These are phyloP conservation scores for Monosporozyma unispora DNA, from an alignment of 805 yeast species.

Conservation along the genomic window DNA sequence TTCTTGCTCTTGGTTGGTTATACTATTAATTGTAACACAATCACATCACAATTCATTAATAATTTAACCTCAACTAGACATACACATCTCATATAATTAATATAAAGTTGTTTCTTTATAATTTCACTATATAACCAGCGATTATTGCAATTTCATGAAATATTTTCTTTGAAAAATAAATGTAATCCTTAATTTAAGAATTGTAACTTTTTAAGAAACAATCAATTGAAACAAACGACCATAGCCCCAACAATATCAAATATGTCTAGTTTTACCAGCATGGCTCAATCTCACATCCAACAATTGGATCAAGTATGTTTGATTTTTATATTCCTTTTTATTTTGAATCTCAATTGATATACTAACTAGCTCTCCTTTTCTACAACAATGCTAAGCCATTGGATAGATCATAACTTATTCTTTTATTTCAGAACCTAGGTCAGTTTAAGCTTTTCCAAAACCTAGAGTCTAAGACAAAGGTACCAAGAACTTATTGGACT, in stretches of 20 bases:
- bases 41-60: not conserved
- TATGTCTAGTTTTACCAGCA: constrained; percentile 3
- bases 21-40: constrained; percentile 36
- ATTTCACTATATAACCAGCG: not conserved
- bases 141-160: not conserved
- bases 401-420: constrained; percentile 3
- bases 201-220: not conserved
- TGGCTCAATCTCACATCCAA: constrained; percentile 4
- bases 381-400: too few species aligned
- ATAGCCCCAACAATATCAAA: not conserved
- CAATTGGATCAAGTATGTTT: constrained; percentile 6
- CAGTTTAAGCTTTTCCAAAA: constrained; percentile 30
- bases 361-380: too few species aligned
- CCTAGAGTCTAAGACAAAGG: constrained; percentile 37
- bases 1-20: constrained; percentile 61
- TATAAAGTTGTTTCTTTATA: not conserved
- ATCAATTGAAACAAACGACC: not conserved
- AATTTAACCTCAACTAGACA: not conserved
- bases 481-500: constrained; percentile 82
- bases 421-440: constrained; percentile 20
- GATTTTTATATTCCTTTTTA: not conserved
- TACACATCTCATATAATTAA: not conserved
- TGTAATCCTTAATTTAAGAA: not conserved
- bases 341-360: not conserved
- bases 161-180: not conserved